Conservation (phyloP, 1,284 basidiomycete species). For the Cutaneotrichosporon sp. region DNA sequence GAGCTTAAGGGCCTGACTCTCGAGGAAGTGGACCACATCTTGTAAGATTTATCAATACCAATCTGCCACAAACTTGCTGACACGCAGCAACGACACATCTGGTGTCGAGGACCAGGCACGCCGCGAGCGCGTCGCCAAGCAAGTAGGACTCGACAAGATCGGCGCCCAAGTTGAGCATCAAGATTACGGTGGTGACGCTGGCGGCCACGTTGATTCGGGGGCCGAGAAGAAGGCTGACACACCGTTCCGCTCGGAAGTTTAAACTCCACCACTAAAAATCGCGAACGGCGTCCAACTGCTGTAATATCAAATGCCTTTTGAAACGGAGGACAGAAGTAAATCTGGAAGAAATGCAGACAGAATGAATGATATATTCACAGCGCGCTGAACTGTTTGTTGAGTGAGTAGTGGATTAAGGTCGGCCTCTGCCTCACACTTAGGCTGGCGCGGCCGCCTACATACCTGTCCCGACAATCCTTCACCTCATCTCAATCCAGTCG, state of each 20-base stretch:
- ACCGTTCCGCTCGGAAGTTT: not conserved
- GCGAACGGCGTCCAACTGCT: not conserved
- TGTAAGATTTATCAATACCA: constrained; percentile 16
- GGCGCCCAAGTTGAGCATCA: constrained; percentile 42
- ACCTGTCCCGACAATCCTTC: too few species aligned
- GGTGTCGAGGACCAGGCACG: constrained; percentile 46
- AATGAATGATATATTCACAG: not conserved
- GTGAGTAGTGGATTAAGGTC: too few species aligned
- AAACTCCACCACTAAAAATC: not conserved
- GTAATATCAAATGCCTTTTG: not conserved
- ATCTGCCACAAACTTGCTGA: not conserved
- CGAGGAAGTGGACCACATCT: constrained; percentile 47
- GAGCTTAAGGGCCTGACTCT: constrained; percentile 46
- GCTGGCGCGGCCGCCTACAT: too few species aligned
- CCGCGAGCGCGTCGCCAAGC: constrained; percentile 46
- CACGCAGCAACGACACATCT: constrained; percentile 32
- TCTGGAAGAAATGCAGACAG: not conserved
- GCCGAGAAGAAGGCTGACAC: not conserved
- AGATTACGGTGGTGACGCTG: constrained; percentile 22
- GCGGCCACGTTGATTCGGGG: not conserved
- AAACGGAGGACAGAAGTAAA: not conserved
- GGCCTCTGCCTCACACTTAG: too few species aligned
- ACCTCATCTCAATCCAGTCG: too few species aligned
- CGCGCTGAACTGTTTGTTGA: too few species aligned
- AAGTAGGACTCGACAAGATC: constrained; percentile 52